These are phyloP conservation scores for Trichoderma sp. DNA, from an alignment of 2,329 filamentous ascomycete species.

Conservation along the genomic window DNA sequence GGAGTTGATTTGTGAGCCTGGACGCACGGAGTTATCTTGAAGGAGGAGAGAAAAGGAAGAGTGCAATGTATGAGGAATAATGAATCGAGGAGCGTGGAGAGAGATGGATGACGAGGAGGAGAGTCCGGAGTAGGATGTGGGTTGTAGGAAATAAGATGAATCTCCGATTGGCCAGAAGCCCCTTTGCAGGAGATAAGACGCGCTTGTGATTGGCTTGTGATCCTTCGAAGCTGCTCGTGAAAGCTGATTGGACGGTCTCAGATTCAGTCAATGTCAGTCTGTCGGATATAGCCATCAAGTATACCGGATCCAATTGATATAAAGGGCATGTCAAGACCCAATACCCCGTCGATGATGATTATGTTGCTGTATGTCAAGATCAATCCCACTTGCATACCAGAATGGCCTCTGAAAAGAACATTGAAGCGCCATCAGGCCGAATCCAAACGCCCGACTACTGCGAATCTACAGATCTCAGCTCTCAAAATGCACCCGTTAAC, in stretches of 20 bases:
- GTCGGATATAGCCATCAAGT: no score
- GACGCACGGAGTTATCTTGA: neutral
- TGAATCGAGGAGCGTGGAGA: neutral
- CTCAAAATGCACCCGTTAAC: neutral
- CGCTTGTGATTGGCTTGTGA: neutral
- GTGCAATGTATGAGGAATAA: neutral
- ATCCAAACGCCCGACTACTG: slow-evolving; percentile 1
- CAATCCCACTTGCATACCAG: neutral
- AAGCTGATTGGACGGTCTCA: neutral
- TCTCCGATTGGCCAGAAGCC: neutral
- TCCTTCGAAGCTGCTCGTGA: neutral
- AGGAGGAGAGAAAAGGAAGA: neutral
- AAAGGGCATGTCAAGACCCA: neutral
- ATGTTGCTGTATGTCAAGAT: neutral
- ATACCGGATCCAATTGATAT: neutral
- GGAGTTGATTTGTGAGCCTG: neutral
- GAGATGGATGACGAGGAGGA: neutral
- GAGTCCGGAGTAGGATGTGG: slow-evolving; percentile 3
- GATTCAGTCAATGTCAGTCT: no score
- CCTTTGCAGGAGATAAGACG: neutral
- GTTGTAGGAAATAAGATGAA: slow-evolving; percentile 5
- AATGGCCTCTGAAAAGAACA: neutral
- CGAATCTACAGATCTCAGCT: neutral
- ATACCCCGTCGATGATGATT: neutral
- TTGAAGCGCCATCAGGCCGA: neutral